Evolutionary conservation across 352 stramenopile genomes (phyloP).

Genomic region (Globisporangium perplexum): DNA sequence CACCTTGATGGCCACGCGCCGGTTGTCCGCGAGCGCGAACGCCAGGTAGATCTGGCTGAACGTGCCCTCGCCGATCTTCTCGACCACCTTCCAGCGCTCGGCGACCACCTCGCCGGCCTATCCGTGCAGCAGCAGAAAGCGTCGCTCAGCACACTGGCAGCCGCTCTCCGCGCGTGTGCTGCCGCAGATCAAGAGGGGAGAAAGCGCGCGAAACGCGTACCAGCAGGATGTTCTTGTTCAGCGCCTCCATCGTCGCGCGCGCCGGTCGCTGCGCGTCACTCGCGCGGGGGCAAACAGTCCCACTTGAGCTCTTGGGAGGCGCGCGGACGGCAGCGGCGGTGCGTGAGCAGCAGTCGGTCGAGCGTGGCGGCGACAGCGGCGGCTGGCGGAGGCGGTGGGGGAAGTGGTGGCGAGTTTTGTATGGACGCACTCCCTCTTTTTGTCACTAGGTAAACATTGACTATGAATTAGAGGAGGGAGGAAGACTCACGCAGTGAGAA

Average conservation of each 20-base stretch:
- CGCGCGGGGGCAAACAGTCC: no score
- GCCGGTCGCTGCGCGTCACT: neutral
- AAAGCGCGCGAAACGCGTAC: conserved; percentile 32
- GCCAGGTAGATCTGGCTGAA: conserved; percentile 89
- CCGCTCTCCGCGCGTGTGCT: no score
- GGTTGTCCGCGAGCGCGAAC: conserved; percentile 62
- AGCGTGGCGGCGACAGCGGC: neutral
- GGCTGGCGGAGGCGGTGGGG: neutral
- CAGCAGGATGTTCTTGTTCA: conserved; percentile 85
- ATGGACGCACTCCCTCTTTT: neutral
- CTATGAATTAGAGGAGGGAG: no score
- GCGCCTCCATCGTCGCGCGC: conserved; percentile 28
- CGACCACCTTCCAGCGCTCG: conserved; percentile 77
- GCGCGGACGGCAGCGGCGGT: no score
- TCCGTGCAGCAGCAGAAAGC: neutral
- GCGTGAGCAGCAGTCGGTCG: no score
- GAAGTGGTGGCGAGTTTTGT: neutral
- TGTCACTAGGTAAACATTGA: no score
- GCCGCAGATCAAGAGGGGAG: no score
- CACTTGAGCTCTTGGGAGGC: no score
- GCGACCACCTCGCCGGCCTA: conserved; percentile 80
- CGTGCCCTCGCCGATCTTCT: conserved; percentile 87
- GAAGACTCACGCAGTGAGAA: no score
- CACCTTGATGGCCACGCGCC: conserved; percentile 83
- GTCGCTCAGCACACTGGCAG: no score